A percentile compares a stretch with the other conserved stretches of the same genome.
These are phyloP conservation scores for Apophysomyces trapeziformis DNA, from an alignment of 371 early-diverging fungal species.

Conservation along the genomic window DNA sequence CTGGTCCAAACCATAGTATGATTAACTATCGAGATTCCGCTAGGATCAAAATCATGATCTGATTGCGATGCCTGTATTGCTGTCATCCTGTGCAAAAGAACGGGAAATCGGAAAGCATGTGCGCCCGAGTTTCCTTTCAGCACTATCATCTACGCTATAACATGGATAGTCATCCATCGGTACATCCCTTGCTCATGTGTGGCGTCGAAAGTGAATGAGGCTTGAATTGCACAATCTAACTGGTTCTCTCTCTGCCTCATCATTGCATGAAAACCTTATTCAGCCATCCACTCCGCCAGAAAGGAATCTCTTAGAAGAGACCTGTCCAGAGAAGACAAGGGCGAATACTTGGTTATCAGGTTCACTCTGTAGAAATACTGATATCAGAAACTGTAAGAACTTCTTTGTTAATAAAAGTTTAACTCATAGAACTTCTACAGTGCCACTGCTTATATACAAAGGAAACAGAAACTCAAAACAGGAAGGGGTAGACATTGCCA, in stretches of 20 bases:
- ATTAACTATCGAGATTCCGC: too few relatives aligned
- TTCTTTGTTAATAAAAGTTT: neutral
- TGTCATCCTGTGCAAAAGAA: too few relatives aligned
- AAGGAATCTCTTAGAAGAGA: neutral
- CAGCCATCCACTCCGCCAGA: slow-evolving; percentile 4
- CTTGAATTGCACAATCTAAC: neutral
- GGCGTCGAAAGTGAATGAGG: neutral
- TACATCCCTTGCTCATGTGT: too few relatives aligned
- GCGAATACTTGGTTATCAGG: neutral
- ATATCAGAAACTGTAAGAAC: too few relatives aligned
- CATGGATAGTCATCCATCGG: too few relatives aligned
- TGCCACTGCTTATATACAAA: neutral
- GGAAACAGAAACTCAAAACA: neutral
- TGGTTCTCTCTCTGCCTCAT: neutral
- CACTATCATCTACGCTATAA: too few relatives aligned
- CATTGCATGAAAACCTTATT: slow-evolving; percentile 1
- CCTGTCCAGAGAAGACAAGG: neutral
- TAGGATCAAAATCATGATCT: too few relatives aligned
- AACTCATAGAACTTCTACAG: neutral
- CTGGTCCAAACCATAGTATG: too few relatives aligned
- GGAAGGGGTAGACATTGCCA: neutral
- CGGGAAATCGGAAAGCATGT: too few relatives aligned
- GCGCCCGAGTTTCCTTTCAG: too few relatives aligned
- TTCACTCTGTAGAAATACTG: too few relatives aligned
- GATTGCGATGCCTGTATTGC: too few relatives aligned